Evolutionary conservation across 768 basidiomycete genomes (phyloP).

Genomic region (Rhodocollybia butyracea): DNA sequence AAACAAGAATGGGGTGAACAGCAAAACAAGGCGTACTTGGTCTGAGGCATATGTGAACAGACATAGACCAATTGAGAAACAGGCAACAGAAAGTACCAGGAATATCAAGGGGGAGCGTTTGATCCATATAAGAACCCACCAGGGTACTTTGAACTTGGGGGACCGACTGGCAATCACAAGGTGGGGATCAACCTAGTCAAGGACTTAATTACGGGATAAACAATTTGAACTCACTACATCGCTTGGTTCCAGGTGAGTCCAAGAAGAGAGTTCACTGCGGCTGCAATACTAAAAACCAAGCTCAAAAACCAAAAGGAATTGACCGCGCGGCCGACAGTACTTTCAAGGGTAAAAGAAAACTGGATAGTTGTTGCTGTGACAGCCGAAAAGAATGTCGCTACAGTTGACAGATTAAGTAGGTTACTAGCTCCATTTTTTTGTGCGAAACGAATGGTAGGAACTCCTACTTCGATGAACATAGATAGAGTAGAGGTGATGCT

Average conservation of each 20-base stretch:
- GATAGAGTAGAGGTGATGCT: constrained; percentile 63
- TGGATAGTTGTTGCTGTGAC: constrained; percentile 55
- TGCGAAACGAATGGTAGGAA: constrained; percentile 73
- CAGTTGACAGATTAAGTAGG: constrained; percentile 69
- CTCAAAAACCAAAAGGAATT: constrained; percentile 76
- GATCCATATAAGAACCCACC: constrained; percentile 88
- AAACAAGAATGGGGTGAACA: not conserved
- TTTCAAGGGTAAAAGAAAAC: constrained; percentile 50
- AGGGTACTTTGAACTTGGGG: constrained; percentile 71
- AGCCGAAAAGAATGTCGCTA: constrained; percentile 46
- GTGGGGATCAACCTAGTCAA: constrained; percentile 5
- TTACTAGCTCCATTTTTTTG: constrained; percentile 72
- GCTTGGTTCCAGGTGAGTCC: constrained; percentile 80
- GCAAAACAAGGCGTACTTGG: constrained; percentile 42
- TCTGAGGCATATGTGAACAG: constrained; percentile 73
- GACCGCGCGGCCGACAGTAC: constrained; percentile 45
- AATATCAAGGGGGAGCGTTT: constrained; percentile 81
- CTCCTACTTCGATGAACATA: constrained; percentile 79
- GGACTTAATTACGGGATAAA: not conserved
- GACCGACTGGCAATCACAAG: constrained; percentile 49
- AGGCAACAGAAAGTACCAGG: constrained; percentile 79
- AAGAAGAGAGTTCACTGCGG: constrained; percentile 74
- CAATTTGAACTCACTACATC: constrained; percentile 67
- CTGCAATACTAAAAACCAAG: constrained; percentile 72
- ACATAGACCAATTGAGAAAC: constrained; percentile 76